Conservation (phyloP, 2,329 filamentous ascomycete species). For the Aureobasidium sp. region DNA sequence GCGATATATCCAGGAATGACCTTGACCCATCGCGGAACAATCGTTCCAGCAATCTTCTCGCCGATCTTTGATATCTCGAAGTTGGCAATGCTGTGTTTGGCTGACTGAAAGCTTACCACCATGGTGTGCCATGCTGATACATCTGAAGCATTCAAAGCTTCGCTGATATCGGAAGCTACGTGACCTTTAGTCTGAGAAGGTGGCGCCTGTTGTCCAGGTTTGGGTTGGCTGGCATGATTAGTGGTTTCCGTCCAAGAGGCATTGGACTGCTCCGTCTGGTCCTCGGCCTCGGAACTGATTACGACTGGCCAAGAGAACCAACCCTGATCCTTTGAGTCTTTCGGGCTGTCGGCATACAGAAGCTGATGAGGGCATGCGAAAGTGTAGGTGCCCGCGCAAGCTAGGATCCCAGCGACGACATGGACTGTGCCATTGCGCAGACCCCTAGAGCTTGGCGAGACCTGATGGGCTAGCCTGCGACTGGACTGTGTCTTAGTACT, state of each 20-base stretch:
- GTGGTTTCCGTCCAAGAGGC: not conserved
- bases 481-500: not conserved
- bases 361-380: not conserved
- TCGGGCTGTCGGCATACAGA: conserved; percentile 4
- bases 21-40: conserved; percentile 78
- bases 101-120: conserved; percentile 23
- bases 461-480: conserved; percentile 3
- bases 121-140: conserved; percentile 25
- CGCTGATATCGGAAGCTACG: conserved; percentile 18
- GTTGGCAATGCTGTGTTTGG: conserved; percentile 25
- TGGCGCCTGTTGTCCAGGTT: conserved; percentile 20
- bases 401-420: not conserved
- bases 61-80: conserved; percentile 25
- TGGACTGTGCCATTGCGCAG: not conserved
- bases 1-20: conserved; percentile 66
- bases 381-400: not conserved
- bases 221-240: not conserved
- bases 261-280: not conserved
- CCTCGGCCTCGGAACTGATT: not conserved
- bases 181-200: conserved; percentile 24
- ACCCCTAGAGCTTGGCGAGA: not conserved
- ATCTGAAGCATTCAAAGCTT: conserved; percentile 18
- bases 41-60: conserved; percentile 31
- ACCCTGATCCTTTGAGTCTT: not conserved
- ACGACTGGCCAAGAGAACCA: conserved; percentile 14